Base-by-base conservation (phyloP, 495 filamentous ascomycete genomes). In the Penicillium macrosclerotiorum region DNA sequence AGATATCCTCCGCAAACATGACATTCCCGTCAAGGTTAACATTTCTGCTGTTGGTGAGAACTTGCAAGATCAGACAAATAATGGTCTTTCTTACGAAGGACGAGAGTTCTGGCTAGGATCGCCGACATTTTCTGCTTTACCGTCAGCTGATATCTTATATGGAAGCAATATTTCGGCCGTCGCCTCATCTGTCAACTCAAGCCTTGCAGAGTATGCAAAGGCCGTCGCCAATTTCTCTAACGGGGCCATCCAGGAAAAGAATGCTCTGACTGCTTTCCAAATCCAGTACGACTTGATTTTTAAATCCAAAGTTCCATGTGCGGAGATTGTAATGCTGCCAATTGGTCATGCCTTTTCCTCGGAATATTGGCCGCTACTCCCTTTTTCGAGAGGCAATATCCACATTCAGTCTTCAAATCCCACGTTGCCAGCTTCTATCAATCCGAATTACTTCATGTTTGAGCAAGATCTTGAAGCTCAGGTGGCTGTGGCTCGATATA, bases 341-440 rank as follows among this genome's bases (percentile, higher is more conserved):
- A 47, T 50, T 5, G 47, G 43, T 5, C 41, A 39, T 0, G 31
- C 54, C 2, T 42, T 75, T 1, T 17, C 41, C 1, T 54, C 54
- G n/a, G 64, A 65, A 35, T 73, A 69, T 49, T 76, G 71, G 70
- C 33, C 35, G 32, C 44, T 63, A 2, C 55, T 67, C 4, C 63
- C 63, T 0, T 74, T 78, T 29, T 79, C 78, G 4, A 72, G 78
- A 14, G 80, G 78, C 6, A 75, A 50, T 37, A 69, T 67, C 49
- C 39, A 43, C 55, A 60, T 65, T 25, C 35, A 46, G 4, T 65
- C 59, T 5, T 11, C 54, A 0, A 37, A 65, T 39, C 33, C 56
- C 11, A 24, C 34, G 0, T 9, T 36, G 8, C 20, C 49, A 19
- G 44, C 59, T 17, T 24, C 44, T 0, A 55, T 65, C 32, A 59